Conservation (phyloP, 2,329 filamentous ascomycete genomes). For the Colletotrichum godetiae region DNA sequence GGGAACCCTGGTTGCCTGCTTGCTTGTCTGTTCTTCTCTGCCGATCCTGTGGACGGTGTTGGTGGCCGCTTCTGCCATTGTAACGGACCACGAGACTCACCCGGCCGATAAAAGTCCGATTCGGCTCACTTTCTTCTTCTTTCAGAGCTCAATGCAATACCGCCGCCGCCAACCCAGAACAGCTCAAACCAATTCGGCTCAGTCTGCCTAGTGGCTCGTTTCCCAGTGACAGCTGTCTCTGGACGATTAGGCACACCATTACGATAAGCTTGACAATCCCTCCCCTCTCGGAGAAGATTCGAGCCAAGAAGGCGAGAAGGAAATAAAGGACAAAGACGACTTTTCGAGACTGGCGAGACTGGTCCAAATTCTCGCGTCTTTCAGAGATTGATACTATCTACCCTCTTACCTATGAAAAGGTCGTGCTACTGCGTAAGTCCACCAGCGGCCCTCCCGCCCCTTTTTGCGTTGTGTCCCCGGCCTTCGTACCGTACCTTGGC, state of each 20-base stretch:
- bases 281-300: background rate
- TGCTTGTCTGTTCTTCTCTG: no score
- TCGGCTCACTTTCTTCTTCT: background rate
- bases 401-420: background rate
- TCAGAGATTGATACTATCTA: background rate
- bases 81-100: conserved; percentile 1
- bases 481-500: conserved; percentile 12
- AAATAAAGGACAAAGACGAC: background rate
- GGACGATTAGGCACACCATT: background rate
- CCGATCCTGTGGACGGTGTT: background rate
- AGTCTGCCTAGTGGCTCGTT: background rate
- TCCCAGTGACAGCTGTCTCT: background rate
- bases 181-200: background rate
- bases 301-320: background rate
- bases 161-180: background rate
- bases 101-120: conserved; percentile 11
- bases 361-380: background rate
- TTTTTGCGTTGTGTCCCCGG: conserved; percentile 24
- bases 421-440: conserved; percentile 3
- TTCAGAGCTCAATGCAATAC: conserved; percentile 1
- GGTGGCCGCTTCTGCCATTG: background rate
- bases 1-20: no score
- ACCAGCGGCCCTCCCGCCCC: conserved; percentile 1
- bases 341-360: background rate
- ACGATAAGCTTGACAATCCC: background rate